Evolutionary conservation across 176 grass and related monocot species (phyloP).

Genomic region (Phoenix dactylifera): DNA sequence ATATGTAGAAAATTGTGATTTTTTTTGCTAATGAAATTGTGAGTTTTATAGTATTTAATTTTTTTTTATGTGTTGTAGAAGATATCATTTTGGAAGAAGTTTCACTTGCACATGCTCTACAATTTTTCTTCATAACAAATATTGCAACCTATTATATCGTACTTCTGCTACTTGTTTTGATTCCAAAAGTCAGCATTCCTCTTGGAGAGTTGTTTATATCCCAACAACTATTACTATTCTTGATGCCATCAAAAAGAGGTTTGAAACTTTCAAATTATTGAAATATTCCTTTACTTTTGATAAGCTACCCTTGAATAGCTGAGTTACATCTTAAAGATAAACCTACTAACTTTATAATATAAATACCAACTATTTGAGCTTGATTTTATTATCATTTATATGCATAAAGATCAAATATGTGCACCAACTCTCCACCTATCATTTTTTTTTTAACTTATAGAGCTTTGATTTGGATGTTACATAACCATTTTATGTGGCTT

Average conservation of each 20-base stretch:
- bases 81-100: conserved; percentile 71
- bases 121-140: conserved; percentile 97
- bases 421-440: too few species aligned
- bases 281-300: neutral
- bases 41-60: neutral
- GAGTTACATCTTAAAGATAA: too few species aligned
- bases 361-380: too few species aligned
- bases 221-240: conserved; percentile 84
- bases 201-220: conserved; percentile 67
- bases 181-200: conserved; percentile 70
- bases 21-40: too few species aligned
- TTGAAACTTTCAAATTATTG: conserved; percentile 1
- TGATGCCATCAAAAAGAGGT: conserved; percentile 70
- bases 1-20: too few species aligned
- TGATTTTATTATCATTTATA: too few species aligned
- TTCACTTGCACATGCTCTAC: conserved; percentile 56
- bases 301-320: neutral
- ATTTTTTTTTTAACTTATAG: too few species aligned
- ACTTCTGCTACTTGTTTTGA: conserved; percentile 54
- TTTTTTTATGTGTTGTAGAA: conserved; percentile 37
- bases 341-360: too few species aligned
- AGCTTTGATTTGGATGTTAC: too few species aligned
- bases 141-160: conserved; percentile 66
- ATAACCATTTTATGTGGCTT: too few species aligned
- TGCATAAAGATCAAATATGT: too few species aligned